Evolutionary conservation across 106 monocot genomes (phyloP), one percentile per base, ranked within the genome.

Genomic region (Hemerocallis citrina): DNA sequence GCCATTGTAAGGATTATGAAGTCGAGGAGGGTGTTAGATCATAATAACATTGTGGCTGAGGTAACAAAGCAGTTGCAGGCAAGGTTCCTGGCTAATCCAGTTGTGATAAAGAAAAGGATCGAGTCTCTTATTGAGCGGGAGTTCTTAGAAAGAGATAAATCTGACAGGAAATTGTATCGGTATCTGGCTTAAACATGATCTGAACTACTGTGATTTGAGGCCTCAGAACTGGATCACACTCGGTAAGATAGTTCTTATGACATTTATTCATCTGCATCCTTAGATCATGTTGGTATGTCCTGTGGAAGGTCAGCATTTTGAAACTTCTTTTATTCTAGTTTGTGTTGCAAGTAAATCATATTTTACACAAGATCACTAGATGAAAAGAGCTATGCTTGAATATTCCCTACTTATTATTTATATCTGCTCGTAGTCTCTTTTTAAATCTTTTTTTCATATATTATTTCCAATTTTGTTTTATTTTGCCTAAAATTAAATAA

Each of bases 1-100:
- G 87, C 87, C 11, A 82, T 88, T 9, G 82, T 88, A 34, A 69
- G 87, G 57, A 82, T 88, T 41, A 88, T 88, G 87, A 88, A 88
- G 48, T 75, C 87, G 4, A 62, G 87, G 25, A 68, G 82, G 27
- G 87, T 88, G 7, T 56, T 79, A 44, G 82, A 82, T 52, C 82
- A 88, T 61, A 88, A 88, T 66, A 88, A 76, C 42, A 82, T 88
- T 17, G 87, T 88, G 2, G 58, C 82, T 0, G 87, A 88, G 68
- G 87, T 88, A 9, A 88, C 82, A 7, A 79, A 79, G 67, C 87
- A 88, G 73, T 59, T 88, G 70, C 87, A 88, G 60, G 66, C 82
- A 0, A 65, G 87, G 6, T 88, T 88, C 70, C 36, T 88, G 34
- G 82, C 82, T 0, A 88, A 88, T 42, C 87, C 87, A 1, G 82